A percentile compares a stretch with the other conserved stretches of the same genome.
These are phyloP conservation scores for Dacryopinax spathularia DNA, from an alignment of 768 basidiomycete species.

Conservation along the genomic window DNA sequence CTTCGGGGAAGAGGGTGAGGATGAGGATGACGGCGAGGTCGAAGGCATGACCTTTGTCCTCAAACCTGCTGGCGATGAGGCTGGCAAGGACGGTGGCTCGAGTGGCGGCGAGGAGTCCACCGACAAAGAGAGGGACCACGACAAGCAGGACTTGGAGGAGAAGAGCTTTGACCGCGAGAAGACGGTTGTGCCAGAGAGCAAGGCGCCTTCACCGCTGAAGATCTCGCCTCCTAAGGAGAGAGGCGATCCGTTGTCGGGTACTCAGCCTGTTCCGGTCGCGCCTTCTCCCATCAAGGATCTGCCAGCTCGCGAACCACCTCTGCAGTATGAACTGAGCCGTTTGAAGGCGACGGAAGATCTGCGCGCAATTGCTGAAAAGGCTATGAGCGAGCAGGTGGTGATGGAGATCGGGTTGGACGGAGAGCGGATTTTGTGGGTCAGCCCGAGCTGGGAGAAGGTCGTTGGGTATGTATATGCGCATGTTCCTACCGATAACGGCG, in stretches of 20 bases:
- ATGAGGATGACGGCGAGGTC: constrained; percentile 69
- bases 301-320: neutral
- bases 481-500: constrained; percentile 2
- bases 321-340: constrained; percentile 25
- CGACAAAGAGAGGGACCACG: constrained; percentile 4
- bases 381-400: constrained; percentile 90
- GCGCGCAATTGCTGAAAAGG: constrained; percentile 80
- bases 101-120: constrained; percentile 31
- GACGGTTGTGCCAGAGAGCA: neutral
- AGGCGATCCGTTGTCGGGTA: neutral
- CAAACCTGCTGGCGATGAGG: constrained; percentile 65
- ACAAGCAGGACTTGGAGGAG: neutral
- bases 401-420: constrained; percentile 89
- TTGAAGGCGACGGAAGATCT: constrained; percentile 80
- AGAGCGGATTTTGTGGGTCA: constrained; percentile 89
- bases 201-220: neutral
- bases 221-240: neutral
- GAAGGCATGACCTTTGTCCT: constrained; percentile 89
- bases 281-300: constrained; percentile 2
- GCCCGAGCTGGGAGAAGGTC: constrained; percentile 87
- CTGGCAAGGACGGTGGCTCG: constrained; percentile 39
- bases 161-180: neutral
- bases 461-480: constrained; percentile 49
- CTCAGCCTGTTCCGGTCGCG: neutral
- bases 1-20: constrained; percentile 48